Conservation (phyloP, 1,284 basidiomycete genomes). For the Grifola frondosa region DNA sequence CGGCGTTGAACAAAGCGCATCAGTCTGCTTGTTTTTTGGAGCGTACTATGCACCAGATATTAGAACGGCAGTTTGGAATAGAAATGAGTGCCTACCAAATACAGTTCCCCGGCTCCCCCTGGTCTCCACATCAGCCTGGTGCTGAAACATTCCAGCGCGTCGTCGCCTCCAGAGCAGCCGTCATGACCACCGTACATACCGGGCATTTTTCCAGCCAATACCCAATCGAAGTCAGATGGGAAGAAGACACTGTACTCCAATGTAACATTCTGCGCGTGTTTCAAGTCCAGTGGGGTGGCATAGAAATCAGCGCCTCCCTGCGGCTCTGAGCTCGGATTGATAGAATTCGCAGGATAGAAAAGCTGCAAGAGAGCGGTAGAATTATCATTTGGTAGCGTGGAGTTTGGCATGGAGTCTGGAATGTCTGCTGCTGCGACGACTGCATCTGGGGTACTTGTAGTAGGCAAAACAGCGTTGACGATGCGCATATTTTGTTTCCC, state of each 20-base stretch:
- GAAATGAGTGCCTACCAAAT: slow-evolving; percentile 50
- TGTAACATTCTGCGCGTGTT: slow-evolving; percentile 49
- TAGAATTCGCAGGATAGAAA: slow-evolving; percentile 61
- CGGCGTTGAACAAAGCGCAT: slow-evolving; percentile 53
- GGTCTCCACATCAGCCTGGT: slow-evolving; percentile 75
- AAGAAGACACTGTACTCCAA: slow-evolving; percentile 68
- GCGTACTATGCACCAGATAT: slow-evolving; percentile 53
- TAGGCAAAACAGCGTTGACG: slow-evolving; percentile 46
- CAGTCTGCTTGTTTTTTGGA: slow-evolving; percentile 50
- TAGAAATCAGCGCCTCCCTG: slow-evolving; percentile 73
- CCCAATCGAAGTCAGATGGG: slow-evolving; percentile 63
- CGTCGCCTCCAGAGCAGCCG: slow-evolving; percentile 67
- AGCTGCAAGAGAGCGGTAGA: slow-evolving; percentile 46
- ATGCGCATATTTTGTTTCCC: slow-evolving; percentile 59
- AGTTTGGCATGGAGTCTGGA: slow-evolving; percentile 10
- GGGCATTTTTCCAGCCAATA: slow-evolving; percentile 69
- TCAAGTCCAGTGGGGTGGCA: slow-evolving; percentile 53
- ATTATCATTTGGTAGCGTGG: slow-evolving; percentile 20
- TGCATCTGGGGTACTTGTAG: slow-evolving; percentile 25
- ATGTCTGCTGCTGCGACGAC: slow-evolving; percentile 8
- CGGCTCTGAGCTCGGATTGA: slow-evolving; percentile 58
- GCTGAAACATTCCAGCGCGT: slow-evolving; percentile 66
- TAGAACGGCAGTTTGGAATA: neutral
- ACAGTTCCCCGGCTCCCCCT: slow-evolving; percentile 64
- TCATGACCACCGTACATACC: slow-evolving; percentile 69